A percentile compares a stretch with the other conserved stretches of the same genome.
Conservation (phyloP, 1,139 yeast species). For the Saccharomyces hybrid region DNA sequence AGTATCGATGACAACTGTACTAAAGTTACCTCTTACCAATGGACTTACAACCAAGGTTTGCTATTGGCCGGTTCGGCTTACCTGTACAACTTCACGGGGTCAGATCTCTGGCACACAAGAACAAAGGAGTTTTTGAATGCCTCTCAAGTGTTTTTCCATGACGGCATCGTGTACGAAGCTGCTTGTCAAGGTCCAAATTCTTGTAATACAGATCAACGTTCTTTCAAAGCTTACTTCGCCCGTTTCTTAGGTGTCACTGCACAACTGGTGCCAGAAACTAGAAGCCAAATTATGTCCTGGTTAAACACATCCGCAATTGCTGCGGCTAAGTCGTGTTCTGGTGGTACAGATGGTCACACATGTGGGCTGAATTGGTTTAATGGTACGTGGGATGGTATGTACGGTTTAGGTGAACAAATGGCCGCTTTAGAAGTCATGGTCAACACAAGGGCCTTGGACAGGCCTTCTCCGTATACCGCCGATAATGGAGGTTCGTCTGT, state of each 20-base stretch:
- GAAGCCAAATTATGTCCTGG: conserved; percentile 43
- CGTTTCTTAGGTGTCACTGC: conserved; percentile 74
- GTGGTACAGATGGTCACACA: conserved; percentile 82
- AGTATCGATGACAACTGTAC: conserved; percentile 56
- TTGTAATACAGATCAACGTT: conserved; percentile 85
- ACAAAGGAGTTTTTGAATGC: conserved; percentile 46
- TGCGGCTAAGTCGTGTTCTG: conserved; percentile 76
- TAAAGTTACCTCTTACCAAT: conserved; percentile 49
- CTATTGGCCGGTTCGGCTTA: conserved; percentile 76
- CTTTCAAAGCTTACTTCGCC: conserved; percentile 76
- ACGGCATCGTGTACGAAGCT: conserved; percentile 63
- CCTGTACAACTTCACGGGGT: conserved; percentile 65
- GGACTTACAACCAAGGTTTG: conserved; percentile 88
- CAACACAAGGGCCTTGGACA: conserved; percentile 47
- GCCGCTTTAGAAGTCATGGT: conserved; percentile 73
- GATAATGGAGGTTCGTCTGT: conserved; percentile 52
- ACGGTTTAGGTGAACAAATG: conserved; percentile 95
- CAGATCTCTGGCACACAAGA: conserved; percentile 60
- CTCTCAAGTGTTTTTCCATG: conserved; percentile 51
- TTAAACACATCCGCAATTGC: conserved; percentile 61
- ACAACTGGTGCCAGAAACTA: conserved; percentile 57
- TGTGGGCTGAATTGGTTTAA: conserved; percentile 79
- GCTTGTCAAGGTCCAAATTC: conserved; percentile 61
- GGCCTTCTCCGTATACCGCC: conserved; percentile 53
- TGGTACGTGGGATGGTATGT: conserved; percentile 67